Evolutionary conservation across 768 basidiomycete species (phyloP).

Genomic region (Candolleomyces aberdarensis): DNA sequence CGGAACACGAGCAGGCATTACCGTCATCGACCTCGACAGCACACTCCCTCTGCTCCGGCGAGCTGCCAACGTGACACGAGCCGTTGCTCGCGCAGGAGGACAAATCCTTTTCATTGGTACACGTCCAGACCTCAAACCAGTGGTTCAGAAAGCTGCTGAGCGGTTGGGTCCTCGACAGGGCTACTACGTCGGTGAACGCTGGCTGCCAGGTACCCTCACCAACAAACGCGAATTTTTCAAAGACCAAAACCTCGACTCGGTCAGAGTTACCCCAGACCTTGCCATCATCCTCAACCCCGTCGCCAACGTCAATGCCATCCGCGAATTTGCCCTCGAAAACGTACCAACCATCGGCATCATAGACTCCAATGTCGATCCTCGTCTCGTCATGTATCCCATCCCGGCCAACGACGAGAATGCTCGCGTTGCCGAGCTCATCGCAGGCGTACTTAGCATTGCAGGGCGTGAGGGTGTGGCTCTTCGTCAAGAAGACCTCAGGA

Average conservation of each 20-base stretch:
- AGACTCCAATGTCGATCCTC: constrained; percentile 94
- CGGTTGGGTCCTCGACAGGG: constrained; percentile 69
- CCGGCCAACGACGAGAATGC: constrained; percentile 97
- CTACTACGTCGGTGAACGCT: constrained; percentile 82
- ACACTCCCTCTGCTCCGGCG: constrained; percentile 90
- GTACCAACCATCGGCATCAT: constrained; percentile 93
- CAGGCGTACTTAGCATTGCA: constrained; percentile 87
- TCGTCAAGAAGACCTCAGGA: constrained; percentile 23
- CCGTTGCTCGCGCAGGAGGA: constrained; percentile 77
- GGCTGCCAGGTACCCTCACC: constrained; percentile 95
- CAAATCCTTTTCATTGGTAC: constrained; percentile 90
- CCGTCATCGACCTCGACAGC: constrained; percentile 92
- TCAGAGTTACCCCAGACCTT: constrained; percentile 71
- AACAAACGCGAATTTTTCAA: constrained; percentile 73
- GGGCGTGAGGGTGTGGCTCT: constrained; percentile 69
- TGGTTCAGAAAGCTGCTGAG: constrained; percentile 75
- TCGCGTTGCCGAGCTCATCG: constrained; percentile 86
- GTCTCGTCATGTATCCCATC: constrained; percentile 96
- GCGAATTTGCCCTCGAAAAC: constrained; percentile 86
- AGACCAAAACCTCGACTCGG: constrained; percentile 48
- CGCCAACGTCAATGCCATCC: constrained; percentile 79
- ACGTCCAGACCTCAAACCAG: constrained; percentile 68
- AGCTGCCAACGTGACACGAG: constrained; percentile 83
- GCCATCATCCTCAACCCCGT: constrained; percentile 90
- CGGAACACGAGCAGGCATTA: constrained; percentile 84